A percentile compares a stretch with the other conserved stretches of the same genome.
Evolutionary conservation across 2,329 filamentous ascomycete genomes (phyloP).

Genomic region (Trichophyton rubrum): DNA sequence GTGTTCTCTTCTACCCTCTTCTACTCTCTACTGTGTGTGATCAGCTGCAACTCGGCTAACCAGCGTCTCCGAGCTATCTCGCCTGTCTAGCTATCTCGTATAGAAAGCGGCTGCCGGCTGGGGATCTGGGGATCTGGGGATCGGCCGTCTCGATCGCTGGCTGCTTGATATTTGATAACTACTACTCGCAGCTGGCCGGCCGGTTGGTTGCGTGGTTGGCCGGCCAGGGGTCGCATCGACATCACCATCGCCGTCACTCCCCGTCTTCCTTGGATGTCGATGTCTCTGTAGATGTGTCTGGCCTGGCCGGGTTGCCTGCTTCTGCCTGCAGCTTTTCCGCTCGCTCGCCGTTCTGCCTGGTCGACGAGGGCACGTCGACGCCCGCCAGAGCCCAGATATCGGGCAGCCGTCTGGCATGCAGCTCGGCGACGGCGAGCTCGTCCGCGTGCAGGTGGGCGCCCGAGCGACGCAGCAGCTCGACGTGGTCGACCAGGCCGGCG

Average conservation of each 20-base stretch:
- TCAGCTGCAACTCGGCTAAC: too few relatives aligned
- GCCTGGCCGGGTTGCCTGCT: too few relatives aligned
- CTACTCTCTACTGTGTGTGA: too few relatives aligned
- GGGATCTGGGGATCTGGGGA: too few relatives aligned
- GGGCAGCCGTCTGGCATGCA: constrained; percentile 33
- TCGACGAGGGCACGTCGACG: constrained; percentile 18
- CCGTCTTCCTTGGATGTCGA: not conserved
- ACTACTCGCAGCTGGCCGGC: too few relatives aligned
- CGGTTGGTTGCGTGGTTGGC: too few relatives aligned
- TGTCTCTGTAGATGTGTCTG: not conserved
- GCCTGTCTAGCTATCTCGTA: too few relatives aligned
- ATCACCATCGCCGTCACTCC: not conserved
- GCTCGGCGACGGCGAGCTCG: constrained; percentile 41
- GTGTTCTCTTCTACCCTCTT: too few relatives aligned
- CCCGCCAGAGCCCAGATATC: constrained; percentile 35
- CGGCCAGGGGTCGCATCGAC: not conserved
- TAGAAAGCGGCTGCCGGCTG: too few relatives aligned
- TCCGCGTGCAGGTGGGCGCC: constrained; percentile 49
- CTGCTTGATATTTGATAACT: too few relatives aligned
- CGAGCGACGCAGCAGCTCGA: constrained; percentile 41
- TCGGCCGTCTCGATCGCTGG: too few relatives aligned
- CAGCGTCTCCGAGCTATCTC: too few relatives aligned
- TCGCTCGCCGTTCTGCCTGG: not conserved
- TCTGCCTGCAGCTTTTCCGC: not conserved
- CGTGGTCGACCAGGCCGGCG: constrained; percentile 43